Base-by-base conservation (phyloP, 2,329 filamentous ascomycete genomes). In the Aspergillus alliaceus region DNA sequence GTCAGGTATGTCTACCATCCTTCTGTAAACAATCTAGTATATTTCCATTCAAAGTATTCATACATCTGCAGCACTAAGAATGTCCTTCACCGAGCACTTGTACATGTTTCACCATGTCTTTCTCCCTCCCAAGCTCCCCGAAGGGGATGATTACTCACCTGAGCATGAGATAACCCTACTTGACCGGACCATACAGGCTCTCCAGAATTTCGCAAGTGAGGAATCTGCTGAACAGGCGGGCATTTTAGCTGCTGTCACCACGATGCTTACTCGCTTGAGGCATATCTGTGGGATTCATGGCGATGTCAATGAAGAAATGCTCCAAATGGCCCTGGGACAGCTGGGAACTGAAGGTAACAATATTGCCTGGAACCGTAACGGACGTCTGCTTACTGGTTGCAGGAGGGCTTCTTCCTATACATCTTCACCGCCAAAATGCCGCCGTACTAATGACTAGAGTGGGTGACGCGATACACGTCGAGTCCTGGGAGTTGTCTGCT, bases 401-500 rank as follows among this genome's bases (percentile, higher is more conserved):
- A 66, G 60, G 59, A 18, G 55, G 60, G 22, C 18, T 67, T 4
- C 50, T 80, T 5, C 72, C 75, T 0, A 62, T 82, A 4, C 70
- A 81, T 49, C 69, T 82, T 34, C 68, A 67, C 22, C 69, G 64
- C 1, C 80, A 84, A 57, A 84, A 84, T 63, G 77, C 79, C 1
- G 79, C 72, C 0, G 53, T 83, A 0, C 56, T 83, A 2, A 62
- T 82, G 24, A 71, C 72, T 2, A 70, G 51, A n/a, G 29, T 29
- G 2, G 51, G 57, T 5, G 51, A 57, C 12, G 25, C 15, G 1
- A 51, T 64, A 11, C 53, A 64, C 22, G 27, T 79, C 2, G 79
- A 82, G 59, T 67, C 71, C 0, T 83, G 82, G 40, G 81, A 84
- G 59, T 65, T 81, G 0, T 79, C 79, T 0, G 74, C 80, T 1